Conservation (phyloP, 1,139 yeast species). For the Scheffersomyces lignicola region DNA sequence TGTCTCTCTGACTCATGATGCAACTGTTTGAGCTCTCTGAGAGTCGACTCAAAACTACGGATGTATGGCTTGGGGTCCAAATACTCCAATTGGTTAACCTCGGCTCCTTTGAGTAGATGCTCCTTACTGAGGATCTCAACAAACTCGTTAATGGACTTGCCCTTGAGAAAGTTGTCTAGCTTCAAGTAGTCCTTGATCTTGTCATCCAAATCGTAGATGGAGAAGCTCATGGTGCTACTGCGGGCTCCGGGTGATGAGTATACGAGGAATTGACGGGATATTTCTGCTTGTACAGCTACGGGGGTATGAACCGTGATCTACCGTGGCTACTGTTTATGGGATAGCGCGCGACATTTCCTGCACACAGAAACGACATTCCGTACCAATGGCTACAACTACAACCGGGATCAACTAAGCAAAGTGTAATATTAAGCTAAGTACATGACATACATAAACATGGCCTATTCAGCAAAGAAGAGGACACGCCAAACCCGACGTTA, state of each 20-base stretch:
- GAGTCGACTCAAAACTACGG: slow-evolving; percentile 85
- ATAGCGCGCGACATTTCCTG: too few relatives aligned
- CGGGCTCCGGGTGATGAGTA: too few relatives aligned
- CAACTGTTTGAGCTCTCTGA: slow-evolving; percentile 65
- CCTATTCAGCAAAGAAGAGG: background rate
- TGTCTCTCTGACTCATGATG: slow-evolving; percentile 52
- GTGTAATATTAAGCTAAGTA: slow-evolving; percentile 2
- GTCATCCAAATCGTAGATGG: slow-evolving; percentile 63
- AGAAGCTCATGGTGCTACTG: slow-evolving; percentile 48
- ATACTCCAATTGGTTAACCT: slow-evolving; percentile 54
- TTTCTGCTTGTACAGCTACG: too few relatives aligned
- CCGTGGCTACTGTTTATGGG: too few relatives aligned
- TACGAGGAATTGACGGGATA: too few relatives aligned
- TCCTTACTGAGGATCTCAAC: slow-evolving; percentile 80
- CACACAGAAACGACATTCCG: too few relatives aligned
- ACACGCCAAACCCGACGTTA: slow-evolving; percentile 1
- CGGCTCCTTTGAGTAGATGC: slow-evolving; percentile 56
- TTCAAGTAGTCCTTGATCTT: slow-evolving; percentile 66
- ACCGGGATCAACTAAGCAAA: background rate
- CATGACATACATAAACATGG: slow-evolving; percentile 1
- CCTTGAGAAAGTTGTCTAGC: slow-evolving; percentile 69
- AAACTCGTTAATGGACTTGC: slow-evolving; percentile 75
- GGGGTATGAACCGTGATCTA: too few relatives aligned
- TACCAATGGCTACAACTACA: slow-evolving; percentile 2
- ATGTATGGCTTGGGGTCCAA: slow-evolving; percentile 94